phyloP scores from a whole-genome alignment of 164 flowering plant genomes.

The Tinospora cordifolia region DNA sequence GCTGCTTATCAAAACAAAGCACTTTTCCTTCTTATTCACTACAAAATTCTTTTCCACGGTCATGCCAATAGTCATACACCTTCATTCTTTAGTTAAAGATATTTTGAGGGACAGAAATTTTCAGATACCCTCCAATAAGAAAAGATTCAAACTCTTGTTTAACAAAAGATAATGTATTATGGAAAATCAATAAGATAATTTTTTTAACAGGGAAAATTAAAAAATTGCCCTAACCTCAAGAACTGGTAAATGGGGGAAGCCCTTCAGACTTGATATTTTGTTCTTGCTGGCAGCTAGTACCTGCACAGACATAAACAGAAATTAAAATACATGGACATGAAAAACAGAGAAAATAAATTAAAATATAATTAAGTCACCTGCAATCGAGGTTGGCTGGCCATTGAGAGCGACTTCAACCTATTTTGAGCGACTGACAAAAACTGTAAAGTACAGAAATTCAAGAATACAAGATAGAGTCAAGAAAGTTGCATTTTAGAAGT shows the following conservation, averaged over 20 bases:
- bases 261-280: conserved; percentile 82
- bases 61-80: too few species aligned
- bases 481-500: background rate
- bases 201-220: background rate
- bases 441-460: conserved; percentile 26
- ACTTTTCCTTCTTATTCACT: too few species aligned
- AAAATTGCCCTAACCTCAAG: conserved; percentile 64
- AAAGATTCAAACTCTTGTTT: too few species aligned
- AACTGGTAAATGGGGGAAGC: conserved; percentile 85
- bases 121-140: too few species aligned
- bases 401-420: conserved; percentile 81
- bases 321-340: background rate
- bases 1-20: too few species aligned
- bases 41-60: too few species aligned
- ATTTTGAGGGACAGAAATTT: too few species aligned
- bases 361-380: conserved; percentile 50
- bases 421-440: conserved; percentile 98
- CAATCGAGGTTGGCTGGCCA: conserved; percentile 96
- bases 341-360: background rate
- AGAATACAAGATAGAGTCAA: background rate
- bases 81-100: too few species aligned
- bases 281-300: conserved; percentile 99
- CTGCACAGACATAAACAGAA: conserved; percentile 30
- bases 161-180: too few species aligned
- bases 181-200: too few species aligned